These are phyloP conservation scores for Cordyceps tenuipes DNA, from an alignment of 2,329 filamentous ascomycete genomes.

Conservation along the genomic window DNA sequence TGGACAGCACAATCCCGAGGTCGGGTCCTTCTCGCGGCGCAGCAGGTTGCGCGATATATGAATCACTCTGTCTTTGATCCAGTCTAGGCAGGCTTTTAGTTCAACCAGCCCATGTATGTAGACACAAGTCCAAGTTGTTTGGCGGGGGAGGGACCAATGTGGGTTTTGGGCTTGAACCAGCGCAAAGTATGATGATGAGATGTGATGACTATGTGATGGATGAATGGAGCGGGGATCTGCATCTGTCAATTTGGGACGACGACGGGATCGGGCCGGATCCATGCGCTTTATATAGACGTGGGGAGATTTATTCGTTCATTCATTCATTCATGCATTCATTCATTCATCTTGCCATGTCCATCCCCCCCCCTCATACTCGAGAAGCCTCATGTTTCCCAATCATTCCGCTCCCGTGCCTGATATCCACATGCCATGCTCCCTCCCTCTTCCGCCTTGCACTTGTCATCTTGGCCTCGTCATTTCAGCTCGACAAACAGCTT, in stretches of 20 bases:
- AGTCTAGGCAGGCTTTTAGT: background rate
- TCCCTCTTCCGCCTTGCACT: conserved; percentile 1
- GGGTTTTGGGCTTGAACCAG: conserved; percentile 2
- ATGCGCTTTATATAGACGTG: background rate
- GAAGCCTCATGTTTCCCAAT: background rate
- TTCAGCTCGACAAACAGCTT: background rate
- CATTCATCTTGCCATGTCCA: background rate
- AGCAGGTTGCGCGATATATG: background rate
- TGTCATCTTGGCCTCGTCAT: background rate
- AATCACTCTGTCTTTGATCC: background rate
- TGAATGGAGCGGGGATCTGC: background rate
- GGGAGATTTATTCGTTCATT: background rate
- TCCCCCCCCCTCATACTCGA: background rate
- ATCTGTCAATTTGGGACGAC: no score
- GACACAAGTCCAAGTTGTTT: background rate
- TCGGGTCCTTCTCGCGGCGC: background rate
- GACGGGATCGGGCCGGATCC: background rate
- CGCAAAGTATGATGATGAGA: background rate
- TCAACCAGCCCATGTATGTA: background rate
- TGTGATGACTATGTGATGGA: background rate
- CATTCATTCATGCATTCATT: background rate
- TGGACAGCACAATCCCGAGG: background rate
- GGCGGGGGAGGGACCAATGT: conserved; percentile 3
- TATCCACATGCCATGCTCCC: conserved; percentile 1
- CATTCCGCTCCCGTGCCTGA: conserved; percentile 9